These are phyloP conservation scores for Phytopythium vexans DNA, from an alignment of 352 stramenopile genomes.

Conservation along the genomic window DNA sequence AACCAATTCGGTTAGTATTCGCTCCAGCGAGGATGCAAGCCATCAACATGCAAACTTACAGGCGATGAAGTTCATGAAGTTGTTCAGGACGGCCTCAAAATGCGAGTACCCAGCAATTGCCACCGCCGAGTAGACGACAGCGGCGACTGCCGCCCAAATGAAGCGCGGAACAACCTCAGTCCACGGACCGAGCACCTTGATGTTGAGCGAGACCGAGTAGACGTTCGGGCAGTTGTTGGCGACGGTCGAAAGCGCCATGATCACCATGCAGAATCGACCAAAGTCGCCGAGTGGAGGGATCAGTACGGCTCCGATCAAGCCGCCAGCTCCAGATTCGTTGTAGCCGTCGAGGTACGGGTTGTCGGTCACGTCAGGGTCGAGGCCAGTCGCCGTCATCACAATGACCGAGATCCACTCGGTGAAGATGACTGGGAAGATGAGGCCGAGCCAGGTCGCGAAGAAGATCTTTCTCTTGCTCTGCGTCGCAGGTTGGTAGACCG, in stretches of 20 bases:
- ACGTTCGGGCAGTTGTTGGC: constrained; percentile 56
- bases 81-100: constrained; percentile 39
- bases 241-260: constrained; percentile 45
- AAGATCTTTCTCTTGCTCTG: constrained; percentile 48
- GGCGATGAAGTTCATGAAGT: constrained; percentile 56
- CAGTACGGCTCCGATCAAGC: constrained; percentile 32
- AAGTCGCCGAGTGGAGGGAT: constrained; percentile 33
- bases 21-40: too few species aligned
- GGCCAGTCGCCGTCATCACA: constrained; percentile 36
- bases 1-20: too few species aligned
- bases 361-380: constrained; percentile 14
- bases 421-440: constrained; percentile 43
- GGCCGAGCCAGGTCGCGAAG: constrained; percentile 29
- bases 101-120: constrained; percentile 35
- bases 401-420: constrained; percentile 34
- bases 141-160: constrained; percentile 34
- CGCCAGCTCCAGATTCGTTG: constrained; percentile 21
- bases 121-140: constrained; percentile 33
- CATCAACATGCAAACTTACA: constrained; percentile 1
- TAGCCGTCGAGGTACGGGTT: constrained; percentile 31
- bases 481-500: constrained; percentile 36
- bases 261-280: constrained; percentile 36
- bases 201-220: constrained; percentile 44
- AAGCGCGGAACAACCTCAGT: constrained; percentile 28
- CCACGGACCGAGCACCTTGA: constrained; percentile 39